Conservation (phyloP, 768 basidiomycete genomes). For the Macrolepiota fuliginosa region DNA sequence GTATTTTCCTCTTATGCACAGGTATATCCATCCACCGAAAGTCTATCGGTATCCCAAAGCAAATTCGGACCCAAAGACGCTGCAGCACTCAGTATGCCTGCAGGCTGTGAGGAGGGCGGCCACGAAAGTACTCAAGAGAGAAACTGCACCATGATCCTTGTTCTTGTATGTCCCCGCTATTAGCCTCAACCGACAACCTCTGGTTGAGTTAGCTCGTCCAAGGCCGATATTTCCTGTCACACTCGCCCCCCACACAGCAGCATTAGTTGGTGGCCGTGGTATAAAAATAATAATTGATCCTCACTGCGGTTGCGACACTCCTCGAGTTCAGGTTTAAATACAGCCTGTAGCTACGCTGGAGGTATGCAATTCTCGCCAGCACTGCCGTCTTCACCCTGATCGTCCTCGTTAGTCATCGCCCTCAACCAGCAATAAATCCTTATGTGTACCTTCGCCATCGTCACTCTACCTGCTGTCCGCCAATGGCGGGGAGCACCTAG, state of each 20-base stretch:
- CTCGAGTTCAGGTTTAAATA: no score
- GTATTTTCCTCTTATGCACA: slow-evolving; percentile 96
- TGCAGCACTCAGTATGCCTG: slow-evolving; percentile 95
- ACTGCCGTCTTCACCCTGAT: no score
- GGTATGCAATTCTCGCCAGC: no score
- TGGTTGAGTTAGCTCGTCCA: slow-evolving; percentile 92
- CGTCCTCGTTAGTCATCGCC: no score
- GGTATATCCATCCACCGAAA: slow-evolving; percentile 95
- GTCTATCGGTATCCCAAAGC: slow-evolving; percentile 94
- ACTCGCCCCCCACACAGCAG: slow-evolving; percentile 46
- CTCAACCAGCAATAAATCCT: no score
- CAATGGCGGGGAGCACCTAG: no score
- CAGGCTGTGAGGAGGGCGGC: slow-evolving; percentile 2
- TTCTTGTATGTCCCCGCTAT: slow-evolving; percentile 99
- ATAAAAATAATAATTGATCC: no score
- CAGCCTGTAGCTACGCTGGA: no score
- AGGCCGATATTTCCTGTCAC: slow-evolving; percentile 83
- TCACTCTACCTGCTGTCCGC: no score
- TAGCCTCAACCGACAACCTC: slow-evolving; percentile 95
- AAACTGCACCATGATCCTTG: slow-evolving; percentile 84
- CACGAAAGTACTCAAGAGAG: not conserved
- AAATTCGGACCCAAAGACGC: slow-evolving; percentile 91
- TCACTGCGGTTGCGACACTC: no score
- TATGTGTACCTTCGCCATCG: no score
- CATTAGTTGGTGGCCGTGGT: no score